Percentiles rank a stretch among this genome's conserved stretches.
Conservation (phyloP, 352 stramenopile species). For the Globisporangium camurandrum region DNA sequence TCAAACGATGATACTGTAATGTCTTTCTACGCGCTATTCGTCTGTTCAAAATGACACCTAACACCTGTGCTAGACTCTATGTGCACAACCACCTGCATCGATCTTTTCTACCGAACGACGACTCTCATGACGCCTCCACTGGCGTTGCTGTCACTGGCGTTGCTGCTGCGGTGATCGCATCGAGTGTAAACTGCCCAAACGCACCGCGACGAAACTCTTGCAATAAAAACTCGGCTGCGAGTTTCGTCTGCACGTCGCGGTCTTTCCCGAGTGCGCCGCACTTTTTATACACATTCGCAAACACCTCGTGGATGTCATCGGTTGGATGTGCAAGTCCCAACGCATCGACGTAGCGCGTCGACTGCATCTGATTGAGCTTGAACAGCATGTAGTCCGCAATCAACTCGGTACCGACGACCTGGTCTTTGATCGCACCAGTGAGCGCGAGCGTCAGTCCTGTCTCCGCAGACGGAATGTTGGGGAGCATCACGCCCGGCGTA, state of each 20-base stretch:
- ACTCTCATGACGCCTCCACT: not conserved
- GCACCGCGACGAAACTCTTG: constrained; percentile 67
- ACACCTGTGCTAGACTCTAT: no score
- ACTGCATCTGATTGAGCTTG: constrained; percentile 72
- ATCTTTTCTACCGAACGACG: no score
- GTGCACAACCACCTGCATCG: no score
- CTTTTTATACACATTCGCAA: constrained; percentile 50
- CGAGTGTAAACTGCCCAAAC: constrained; percentile 82
- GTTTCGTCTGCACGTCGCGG: constrained; percentile 47
- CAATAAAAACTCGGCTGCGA: constrained; percentile 67
- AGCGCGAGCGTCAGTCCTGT: constrained; percentile 81
- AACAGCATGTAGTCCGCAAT: constrained; percentile 89
- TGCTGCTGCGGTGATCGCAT: constrained; percentile 22
- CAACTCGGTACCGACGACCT: constrained; percentile 76
- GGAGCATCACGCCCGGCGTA: constrained; percentile 85
- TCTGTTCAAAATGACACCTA: no score
- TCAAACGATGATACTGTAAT: no score
- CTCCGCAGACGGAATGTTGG: constrained; percentile 71
- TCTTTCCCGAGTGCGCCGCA: constrained; percentile 78
- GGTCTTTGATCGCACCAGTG: constrained; percentile 83
- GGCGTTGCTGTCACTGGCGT: not conserved
- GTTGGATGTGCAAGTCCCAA: constrained; percentile 58
- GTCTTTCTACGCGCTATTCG: no score
- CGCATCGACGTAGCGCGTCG: constrained; percentile 72
- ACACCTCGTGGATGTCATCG: constrained; percentile 65